phyloP scores from a whole-genome alignment of 2,329 filamentous ascomycete species.

The Neofusicoccum sp. region DNA sequence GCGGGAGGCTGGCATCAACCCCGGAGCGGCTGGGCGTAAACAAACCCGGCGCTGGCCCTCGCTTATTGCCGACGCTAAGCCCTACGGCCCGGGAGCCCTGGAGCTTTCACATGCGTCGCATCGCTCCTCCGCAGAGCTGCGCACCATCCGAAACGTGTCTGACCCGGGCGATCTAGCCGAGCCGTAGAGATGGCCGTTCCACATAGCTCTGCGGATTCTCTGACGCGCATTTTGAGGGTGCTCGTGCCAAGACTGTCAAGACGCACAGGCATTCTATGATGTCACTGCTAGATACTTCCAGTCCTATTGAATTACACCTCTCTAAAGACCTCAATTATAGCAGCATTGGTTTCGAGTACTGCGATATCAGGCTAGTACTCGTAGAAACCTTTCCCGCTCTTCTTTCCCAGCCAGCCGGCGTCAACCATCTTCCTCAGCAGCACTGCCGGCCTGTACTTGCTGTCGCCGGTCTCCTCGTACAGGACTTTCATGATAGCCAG shows the following conservation, averaged over 20 bases:
- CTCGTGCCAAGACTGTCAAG: background rate
- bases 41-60: conserved; percentile 1
- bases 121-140: background rate
- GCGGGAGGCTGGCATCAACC: conserved; percentile 9
- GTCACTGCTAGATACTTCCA: background rate
- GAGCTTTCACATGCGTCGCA: conserved; percentile 9
- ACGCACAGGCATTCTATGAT: conserved; percentile 8
- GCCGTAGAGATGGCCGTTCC: too few relatives aligned
- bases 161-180: too few relatives aligned
- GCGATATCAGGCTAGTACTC: conserved; percentile 61
- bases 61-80: conserved; percentile 18
- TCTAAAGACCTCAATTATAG: too few relatives aligned
- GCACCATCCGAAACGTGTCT: too few relatives aligned
- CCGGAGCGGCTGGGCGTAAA: conserved; percentile 13
- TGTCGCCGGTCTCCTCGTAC: conserved; percentile 87
- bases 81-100: conserved; percentile 1
- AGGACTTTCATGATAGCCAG: conserved; percentile 96
- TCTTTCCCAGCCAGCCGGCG: conserved; percentile 96
- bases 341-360: too few relatives aligned
- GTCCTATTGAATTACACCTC: too few relatives aligned
- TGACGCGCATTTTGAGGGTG: too few relatives aligned
- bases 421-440: conserved; percentile 93
- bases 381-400: conserved; percentile 94
- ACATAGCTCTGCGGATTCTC: background rate
- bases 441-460: conserved; percentile 89